Conservation (phyloP, 495 filamentous ascomycete genomes). For the Tuber melanosporum region DNA sequence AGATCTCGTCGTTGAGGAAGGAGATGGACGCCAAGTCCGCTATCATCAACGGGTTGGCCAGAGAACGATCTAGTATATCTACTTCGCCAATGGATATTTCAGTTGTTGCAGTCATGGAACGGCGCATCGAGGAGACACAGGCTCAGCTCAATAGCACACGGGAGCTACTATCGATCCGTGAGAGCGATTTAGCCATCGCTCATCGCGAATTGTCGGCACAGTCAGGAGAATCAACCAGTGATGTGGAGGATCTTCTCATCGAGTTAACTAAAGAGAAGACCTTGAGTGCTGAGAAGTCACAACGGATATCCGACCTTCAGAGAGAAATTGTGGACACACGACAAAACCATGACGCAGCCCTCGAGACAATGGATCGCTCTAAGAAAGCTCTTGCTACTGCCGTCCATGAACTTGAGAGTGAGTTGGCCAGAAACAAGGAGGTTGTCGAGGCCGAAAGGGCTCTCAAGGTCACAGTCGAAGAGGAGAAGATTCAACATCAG, state of each 20-base stretch:
- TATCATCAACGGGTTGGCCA: conserved; percentile 87
- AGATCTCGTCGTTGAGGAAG: conserved; percentile 74
- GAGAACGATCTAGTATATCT: conserved; percentile 77
- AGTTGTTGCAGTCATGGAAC: conserved; percentile 76
- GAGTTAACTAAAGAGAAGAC: conserved; percentile 45
- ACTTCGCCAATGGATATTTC: conserved; percentile 86
- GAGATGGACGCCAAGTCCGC: conserved; percentile 95
- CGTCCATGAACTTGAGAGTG: conserved; percentile 62
- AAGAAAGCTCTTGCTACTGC: conserved; percentile 67
- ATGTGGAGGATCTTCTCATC: conserved; percentile 45
- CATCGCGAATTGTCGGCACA: conserved; percentile 41
- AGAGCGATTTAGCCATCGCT: conserved; percentile 60
- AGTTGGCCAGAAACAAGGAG: conserved; percentile 46
- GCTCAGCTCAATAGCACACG: conserved; percentile 67
- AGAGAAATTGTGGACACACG: conserved; percentile 68
- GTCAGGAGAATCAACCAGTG: conserved; percentile 39
- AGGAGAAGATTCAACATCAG: conserved; percentile 55
- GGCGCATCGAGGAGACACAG: conserved; percentile 80
- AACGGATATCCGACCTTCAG: conserved; percentile 66
- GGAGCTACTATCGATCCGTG: conserved; percentile 62
- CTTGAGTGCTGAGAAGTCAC: conserved; percentile 48
- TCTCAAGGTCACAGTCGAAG: conserved; percentile 46
- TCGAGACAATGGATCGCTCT: conserved; percentile 65
- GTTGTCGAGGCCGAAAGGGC: conserved; percentile 38
- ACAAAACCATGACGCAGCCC: conserved; percentile 60